These are phyloP conservation scores for Gastrodia elata DNA, from an alignment of 106 monocot genomes.

Conservation along the genomic window DNA sequence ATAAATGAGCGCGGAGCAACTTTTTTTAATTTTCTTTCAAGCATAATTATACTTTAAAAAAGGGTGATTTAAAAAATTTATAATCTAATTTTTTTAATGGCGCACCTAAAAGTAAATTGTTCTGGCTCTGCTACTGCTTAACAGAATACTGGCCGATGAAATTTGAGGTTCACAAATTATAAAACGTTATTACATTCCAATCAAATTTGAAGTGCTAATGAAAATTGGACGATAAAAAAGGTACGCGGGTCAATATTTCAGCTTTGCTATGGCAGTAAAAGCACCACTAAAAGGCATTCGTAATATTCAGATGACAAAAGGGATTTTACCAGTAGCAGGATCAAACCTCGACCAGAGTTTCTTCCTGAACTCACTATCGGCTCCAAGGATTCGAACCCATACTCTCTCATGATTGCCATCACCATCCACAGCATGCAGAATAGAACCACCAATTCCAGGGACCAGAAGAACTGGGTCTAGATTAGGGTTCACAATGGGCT, in stretches of 20 bases:
- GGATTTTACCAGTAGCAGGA: constrained; percentile 35
- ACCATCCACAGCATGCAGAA: constrained; percentile 38
- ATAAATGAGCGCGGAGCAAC: too few relatives aligned
- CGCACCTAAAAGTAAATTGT: too few relatives aligned
- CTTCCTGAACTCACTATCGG: constrained; percentile 17
- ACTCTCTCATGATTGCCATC: constrained; percentile 40
- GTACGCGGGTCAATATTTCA: background rate
- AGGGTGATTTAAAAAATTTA: too few relatives aligned
- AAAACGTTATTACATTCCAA: background rate
- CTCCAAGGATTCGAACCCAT: constrained; percentile 24
- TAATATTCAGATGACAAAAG: background rate
- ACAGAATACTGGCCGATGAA: background rate
- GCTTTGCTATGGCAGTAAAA: background rate
- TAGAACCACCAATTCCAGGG: constrained; percentile 61
- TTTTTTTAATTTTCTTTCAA: too few relatives aligned
- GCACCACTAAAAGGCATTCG: background rate
- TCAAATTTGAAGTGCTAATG: background rate
- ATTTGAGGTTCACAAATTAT: background rate
- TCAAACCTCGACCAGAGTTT: constrained; percentile 65
- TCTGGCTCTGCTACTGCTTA: too few relatives aligned
- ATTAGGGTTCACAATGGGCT: constrained; percentile 24
- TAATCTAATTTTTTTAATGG: too few relatives aligned
- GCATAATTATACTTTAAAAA: too few relatives aligned
- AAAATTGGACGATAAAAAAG: background rate
- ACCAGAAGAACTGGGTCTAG: constrained; percentile 64